Evolutionary conservation across 768 basidiomycete genomes (phyloP), one percentile per base, ranked within the genome.

Genomic region (Lentinula guzmanii): DNA sequence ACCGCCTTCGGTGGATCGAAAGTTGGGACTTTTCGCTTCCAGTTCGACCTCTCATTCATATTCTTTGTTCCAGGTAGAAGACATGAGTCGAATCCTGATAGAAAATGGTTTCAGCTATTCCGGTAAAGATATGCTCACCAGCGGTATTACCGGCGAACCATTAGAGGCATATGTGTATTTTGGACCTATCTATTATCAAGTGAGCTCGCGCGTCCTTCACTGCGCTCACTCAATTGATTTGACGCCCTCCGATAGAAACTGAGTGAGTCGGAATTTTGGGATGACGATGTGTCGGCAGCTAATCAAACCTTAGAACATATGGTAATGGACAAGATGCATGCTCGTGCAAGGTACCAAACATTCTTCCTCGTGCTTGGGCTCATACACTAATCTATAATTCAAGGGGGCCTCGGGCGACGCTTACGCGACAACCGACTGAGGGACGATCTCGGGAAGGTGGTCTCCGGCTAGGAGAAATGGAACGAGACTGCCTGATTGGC

Each of bases 261-360:
- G 61, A 98, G 95, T 97, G 73, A 79, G 92, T 73, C 50, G 53
- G 37, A 52, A 51, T 61, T 46, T 11, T 35, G 61, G 41, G 43
- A 39, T 41, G 24, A 56, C 46, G 35, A 51, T 43, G 54, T 42
- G 60, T 52, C 66, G n/a, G 67, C 65, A 67, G 58, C 62, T 65
- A 62, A 58, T 45, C 43, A 24, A 62, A 24, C 42, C 54, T 43
- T 66, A 91, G 87, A 95, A 79, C 95, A 96, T 77, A 98, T 98
- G 96, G 96, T 98, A 55, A 91, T 98, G 89, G 97, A 99, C 81
- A 99, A 99, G 81, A 99, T 99, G 97, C 97, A 99, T 68, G 97
- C 97, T 65, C 89, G 97, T 61, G 95, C 97, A 55, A 89, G 93
- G 93, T 89, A 72, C 67, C 80, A 21, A 21, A 68, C 55, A 63